Conservation (phyloP, 1,284 basidiomycete species). For the Moesziomyces sp. region DNA sequence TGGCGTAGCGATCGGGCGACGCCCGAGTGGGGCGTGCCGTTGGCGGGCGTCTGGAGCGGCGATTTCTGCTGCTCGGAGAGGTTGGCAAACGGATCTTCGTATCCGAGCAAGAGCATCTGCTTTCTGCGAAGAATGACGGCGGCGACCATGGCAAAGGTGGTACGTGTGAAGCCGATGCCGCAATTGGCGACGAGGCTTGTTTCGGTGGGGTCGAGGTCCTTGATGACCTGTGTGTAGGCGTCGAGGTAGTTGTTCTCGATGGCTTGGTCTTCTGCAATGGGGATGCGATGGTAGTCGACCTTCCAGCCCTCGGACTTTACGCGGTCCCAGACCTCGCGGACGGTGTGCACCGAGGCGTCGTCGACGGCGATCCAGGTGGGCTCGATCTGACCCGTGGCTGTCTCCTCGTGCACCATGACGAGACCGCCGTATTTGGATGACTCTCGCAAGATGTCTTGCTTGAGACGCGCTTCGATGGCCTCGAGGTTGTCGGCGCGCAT, state of each 20-base stretch:
- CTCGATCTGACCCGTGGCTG: slow-evolving; percentile 67
- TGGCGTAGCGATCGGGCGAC: slow-evolving; percentile 50
- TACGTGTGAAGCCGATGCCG: slow-evolving; percentile 95
- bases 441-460: slow-evolving; percentile 93
- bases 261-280: slow-evolving; percentile 75
- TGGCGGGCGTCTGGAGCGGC: slow-evolving; percentile 24
- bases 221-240: slow-evolving; percentile 86
- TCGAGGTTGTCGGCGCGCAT: slow-evolving; percentile 95
- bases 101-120: slow-evolving; percentile 81
- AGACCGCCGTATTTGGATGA: slow-evolving; percentile 87
- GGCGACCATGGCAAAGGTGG: slow-evolving; percentile 96
- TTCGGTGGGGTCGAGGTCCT: slow-evolving; percentile 80
- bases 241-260: slow-evolving; percentile 74
- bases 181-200: slow-evolving; percentile 94
- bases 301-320: slow-evolving; percentile 87
- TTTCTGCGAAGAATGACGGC: slow-evolving; percentile 87
- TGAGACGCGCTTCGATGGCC: slow-evolving; percentile 86
- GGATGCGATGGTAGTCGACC: slow-evolving; percentile 78
- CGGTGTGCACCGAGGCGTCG: slow-evolving; percentile 82
- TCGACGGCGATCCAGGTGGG: slow-evolving; percentile 97
- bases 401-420: slow-evolving; percentile 90
- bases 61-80: slow-evolving; percentile 32
- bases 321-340: slow-evolving; percentile 77
- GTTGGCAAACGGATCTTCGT: slow-evolving; percentile 77
- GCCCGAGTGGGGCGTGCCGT: slow-evolving; percentile 37